Evolutionary conservation across 140 eudicot genomes (phyloP), one percentile per base, ranked within the genome.

Genomic region (Senecio squalidus): DNA sequence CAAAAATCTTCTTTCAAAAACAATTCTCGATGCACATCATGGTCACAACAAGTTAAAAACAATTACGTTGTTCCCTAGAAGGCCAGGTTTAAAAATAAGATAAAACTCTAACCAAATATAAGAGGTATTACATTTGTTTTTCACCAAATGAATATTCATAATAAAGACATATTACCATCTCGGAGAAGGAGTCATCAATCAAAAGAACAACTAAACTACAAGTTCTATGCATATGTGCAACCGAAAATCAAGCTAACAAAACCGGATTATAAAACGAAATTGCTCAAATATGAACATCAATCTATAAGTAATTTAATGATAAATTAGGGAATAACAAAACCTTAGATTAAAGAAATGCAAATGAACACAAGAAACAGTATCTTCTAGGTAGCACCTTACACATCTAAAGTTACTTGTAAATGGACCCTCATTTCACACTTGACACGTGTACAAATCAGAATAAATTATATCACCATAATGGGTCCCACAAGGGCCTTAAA

Each of bases 311-410:
- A n/a, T 39, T 28, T 28, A 60, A 70, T 61, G 27, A 14, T 29
- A 39, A 29, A 70, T 70, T 60, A n/a, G n/a, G 69, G 69, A 70
- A 61, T 52, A 51, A 54, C 64, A 25, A 10, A 44, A 28, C 4
- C 64, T 10, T 55, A 40, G n/a, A 39, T 66, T 41, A 3, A 6
- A 27, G n/a, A 2, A 29, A 56, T 25, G 29, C 26, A 15, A 41
- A 1, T 28, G 21, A 64, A 66, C 15, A 67, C 50, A 47, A 31
- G 48, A 66, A 72, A 61, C 71, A 70, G 82, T 63, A 74, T 74
- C 73, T 74, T 71, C 30, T 74, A 41, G 80, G 76, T 74, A 47
- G 64, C 73, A 67, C 50, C 75, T 50, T 9, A 44, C 68, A 77
- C 78, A 81, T 74, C 67, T 55, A 25, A 18, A 15, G 64, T 58